phyloP scores from a whole-genome alignment of 2,329 filamentous ascomycete species.

The Cercospora sp. region DNA sequence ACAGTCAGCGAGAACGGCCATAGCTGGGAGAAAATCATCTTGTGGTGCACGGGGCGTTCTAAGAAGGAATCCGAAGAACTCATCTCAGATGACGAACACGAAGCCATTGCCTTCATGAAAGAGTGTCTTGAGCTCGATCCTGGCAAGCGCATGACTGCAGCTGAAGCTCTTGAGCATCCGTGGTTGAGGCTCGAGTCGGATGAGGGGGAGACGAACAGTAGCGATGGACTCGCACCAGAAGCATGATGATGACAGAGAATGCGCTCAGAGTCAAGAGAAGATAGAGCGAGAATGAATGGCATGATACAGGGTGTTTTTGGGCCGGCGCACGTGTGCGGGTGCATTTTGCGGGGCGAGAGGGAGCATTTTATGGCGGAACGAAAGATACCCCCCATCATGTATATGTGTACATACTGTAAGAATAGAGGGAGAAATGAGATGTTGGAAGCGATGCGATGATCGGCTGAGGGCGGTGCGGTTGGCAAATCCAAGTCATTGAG shows the following conservation, averaged over 20 bases:
- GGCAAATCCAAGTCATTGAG: not conserved
- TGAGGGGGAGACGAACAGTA: constrained; percentile 10
- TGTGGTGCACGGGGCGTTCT: constrained; percentile 84
- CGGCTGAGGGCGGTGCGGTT: not conserved
- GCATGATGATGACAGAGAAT: not conserved
- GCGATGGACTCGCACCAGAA: constrained; percentile 11
- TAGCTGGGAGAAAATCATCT: constrained; percentile 85
- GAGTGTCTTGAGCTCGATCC: constrained; percentile 77
- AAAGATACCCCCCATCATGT: constrained; percentile 16
- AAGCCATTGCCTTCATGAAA: constrained; percentile 71
- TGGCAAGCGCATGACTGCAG: constrained; percentile 69
- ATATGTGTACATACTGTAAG: constrained; percentile 14
- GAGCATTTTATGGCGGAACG: constrained; percentile 14
- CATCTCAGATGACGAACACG: constrained; percentile 66
- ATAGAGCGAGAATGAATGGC: not conserved
- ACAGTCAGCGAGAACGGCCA: constrained; percentile 85
- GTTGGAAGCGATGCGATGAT: not conserved
- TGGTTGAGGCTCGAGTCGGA: constrained; percentile 25
- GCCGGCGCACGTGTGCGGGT: not conserved
- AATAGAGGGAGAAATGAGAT: not conserved
- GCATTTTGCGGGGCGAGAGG: not conserved
- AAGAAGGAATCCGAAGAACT: constrained; percentile 54
- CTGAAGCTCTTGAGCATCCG: constrained; percentile 70
- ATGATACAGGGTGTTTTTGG: constrained; percentile 6
- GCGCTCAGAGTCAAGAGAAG: not conserved